Base-by-base conservation (phyloP, 345 rosid species). In the Nephelium lappaceum region DNA sequence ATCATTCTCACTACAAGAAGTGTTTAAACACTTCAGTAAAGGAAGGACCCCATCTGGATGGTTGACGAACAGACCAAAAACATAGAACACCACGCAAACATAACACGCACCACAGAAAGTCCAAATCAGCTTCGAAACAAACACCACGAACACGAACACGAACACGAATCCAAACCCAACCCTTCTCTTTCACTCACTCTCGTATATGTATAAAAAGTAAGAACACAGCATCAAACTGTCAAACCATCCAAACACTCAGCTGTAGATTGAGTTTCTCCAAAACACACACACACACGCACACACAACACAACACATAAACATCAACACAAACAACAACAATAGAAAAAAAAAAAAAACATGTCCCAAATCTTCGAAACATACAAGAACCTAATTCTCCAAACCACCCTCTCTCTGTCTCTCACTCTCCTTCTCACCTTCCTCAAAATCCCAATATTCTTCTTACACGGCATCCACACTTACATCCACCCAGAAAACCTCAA, bases 401-500 rank as follows among this genome's bases (percentile, higher is more conserved):
- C 78, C 63, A 6, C 80, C 8, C 74, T 88, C 72, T 81, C 91
- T 3, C 6, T 91, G 73, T 68, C 79, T 7, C 87, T 93, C 64
- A 45, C 87, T 42, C 55, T 93, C 27, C 77, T 90, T 82, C 82
- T 92, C 72, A 74, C 90, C 12, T 88, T 87, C 80, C 85, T 95
- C 82, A 87, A 76, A 71, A 58, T 91, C 83, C 93, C 97, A 5
- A 66, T 85, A 80, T 76, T 91, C 36, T 86, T 93, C 86, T 90
- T 95, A 76, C 85, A 79, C 71, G 95, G 96, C 53, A 93, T 95
- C 83, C 83, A 83, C 86, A 89, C 95, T 49, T 95, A 95, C 80
- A 84, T 95, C 88, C 99, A 91, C 79, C 99, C 98, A 4, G 98
- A 95, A n/a, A 85, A 88, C 81, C 79, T 91, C 78, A 77, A 74